phyloP scores from a whole-genome alignment of 441 rosid genomes.

The Cnidoscolus chayamansa region DNA sequence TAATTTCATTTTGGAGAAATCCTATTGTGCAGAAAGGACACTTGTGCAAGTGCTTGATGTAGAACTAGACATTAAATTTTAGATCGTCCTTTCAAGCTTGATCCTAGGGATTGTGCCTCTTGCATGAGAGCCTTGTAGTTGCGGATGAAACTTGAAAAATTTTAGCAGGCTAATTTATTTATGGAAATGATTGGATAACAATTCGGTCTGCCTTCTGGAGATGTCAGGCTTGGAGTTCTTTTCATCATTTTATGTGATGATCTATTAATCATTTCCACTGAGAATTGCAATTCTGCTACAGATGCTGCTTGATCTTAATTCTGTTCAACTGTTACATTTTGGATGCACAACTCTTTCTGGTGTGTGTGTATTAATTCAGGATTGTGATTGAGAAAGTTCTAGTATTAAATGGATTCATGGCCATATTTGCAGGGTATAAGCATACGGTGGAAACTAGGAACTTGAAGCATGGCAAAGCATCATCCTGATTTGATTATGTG shows the following conservation, averaged over 20 bases:
- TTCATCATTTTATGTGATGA: not conserved
- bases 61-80: not conserved
- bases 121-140: not conserved
- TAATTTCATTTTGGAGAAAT: not conserved
- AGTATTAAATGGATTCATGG: not conserved
- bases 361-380: too few species aligned
- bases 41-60: not conserved
- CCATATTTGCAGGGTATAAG: not conserved
- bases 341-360: not conserved
- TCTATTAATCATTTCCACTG: not conserved
- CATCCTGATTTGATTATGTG: slow-evolving; percentile 95
- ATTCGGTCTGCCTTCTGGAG: not conserved
- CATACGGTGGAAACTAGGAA: not conserved
- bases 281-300: not conserved
- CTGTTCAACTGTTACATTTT: not conserved
- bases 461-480: slow-evolving; percentile 70
- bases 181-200: not conserved
- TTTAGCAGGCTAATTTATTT: not conserved
- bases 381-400: not conserved
- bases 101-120: not conserved
- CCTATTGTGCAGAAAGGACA: not conserved
- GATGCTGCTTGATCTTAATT: not conserved
- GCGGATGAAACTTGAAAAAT: not conserved
- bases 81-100: not conserved
- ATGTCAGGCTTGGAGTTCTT: not conserved